Evolutionary conservation across 148 eudicot species (phyloP).

Genomic region (Euryodendron excelsum): DNA sequence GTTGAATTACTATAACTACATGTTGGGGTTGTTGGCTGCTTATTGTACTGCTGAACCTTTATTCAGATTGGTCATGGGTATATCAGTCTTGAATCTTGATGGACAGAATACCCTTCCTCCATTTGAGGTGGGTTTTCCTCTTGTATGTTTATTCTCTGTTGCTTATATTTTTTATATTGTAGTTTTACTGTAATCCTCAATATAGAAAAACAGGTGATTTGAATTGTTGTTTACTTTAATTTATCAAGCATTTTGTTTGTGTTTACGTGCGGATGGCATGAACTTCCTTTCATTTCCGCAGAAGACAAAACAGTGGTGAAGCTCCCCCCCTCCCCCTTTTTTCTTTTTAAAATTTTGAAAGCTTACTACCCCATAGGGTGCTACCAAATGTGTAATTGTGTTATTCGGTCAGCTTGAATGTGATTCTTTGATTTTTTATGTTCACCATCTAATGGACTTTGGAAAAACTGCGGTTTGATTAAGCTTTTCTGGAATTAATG

Average conservation of each 20-base stretch:
- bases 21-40: slow-evolving; percentile 65
- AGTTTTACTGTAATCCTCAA: not conserved
- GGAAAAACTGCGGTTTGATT: no score
- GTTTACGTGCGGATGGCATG: not conserved
- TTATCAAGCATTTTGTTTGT: not conserved
- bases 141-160: slow-evolving; percentile 5
- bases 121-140: slow-evolving; percentile 58
- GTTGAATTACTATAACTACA: slow-evolving; percentile 70
- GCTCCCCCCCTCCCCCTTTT: no score
- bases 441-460: not conserved
- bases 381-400: not conserved
- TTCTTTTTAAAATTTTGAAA: not conserved
- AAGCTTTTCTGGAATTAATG: no score
- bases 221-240: no score
- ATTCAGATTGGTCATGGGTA: slow-evolving; percentile 79
- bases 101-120: slow-evolving; percentile 76
- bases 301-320: not conserved
- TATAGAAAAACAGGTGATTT: not conserved
- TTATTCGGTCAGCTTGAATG: not conserved
- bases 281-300: not conserved
- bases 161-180: not conserved
- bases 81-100: slow-evolving; percentile 75
- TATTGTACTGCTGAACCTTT: slow-evolving; percentile 80
- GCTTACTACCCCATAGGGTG: not conserved
- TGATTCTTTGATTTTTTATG: not conserved